These are phyloP conservation scores for Amanita muscaria DNA, from an alignment of 768 basidiomycete genomes.

Conservation along the genomic window DNA sequence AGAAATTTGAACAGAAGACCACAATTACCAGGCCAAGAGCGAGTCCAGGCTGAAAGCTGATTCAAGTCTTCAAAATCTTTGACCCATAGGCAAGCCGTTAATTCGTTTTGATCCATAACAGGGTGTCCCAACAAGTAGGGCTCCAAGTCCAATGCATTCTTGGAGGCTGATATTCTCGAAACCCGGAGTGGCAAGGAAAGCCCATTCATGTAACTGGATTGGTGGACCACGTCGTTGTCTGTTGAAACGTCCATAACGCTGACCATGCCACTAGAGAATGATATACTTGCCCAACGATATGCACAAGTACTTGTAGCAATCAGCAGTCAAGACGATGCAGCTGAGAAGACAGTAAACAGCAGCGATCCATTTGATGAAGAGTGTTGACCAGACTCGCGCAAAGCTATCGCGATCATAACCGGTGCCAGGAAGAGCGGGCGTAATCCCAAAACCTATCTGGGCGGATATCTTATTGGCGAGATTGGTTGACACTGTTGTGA, in stretches of 20 bases:
- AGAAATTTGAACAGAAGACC: neutral
- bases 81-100: constrained; percentile 47
- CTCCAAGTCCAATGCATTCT: constrained; percentile 22
- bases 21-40: constrained; percentile 35
- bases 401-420: constrained; percentile 13
- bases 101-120: constrained; percentile 9
- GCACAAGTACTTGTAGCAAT: constrained; percentile 18
- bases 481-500: no score
- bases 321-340: constrained; percentile 28
- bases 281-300: constrained; percentile 8
- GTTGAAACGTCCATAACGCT: neutral
- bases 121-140: constrained; percentile 23
- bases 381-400: constrained; percentile 20
- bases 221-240: constrained; percentile 1
- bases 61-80: constrained; percentile 26
- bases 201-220: constrained; percentile 10
- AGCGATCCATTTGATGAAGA: constrained; percentile 25
- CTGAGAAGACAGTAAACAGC: constrained; percentile 34
- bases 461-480: constrained; percentile 11
- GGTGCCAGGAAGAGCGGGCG: constrained; percentile 7
- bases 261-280: neutral
- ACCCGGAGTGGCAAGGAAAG: constrained; percentile 24
- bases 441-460: constrained; percentile 8
- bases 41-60: constrained; percentile 25
- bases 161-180: constrained; percentile 26